These are phyloP conservation scores for Hippophae gyantsensis DNA, from an alignment of 306 rosid genomes.

Conservation along the genomic window DNA sequence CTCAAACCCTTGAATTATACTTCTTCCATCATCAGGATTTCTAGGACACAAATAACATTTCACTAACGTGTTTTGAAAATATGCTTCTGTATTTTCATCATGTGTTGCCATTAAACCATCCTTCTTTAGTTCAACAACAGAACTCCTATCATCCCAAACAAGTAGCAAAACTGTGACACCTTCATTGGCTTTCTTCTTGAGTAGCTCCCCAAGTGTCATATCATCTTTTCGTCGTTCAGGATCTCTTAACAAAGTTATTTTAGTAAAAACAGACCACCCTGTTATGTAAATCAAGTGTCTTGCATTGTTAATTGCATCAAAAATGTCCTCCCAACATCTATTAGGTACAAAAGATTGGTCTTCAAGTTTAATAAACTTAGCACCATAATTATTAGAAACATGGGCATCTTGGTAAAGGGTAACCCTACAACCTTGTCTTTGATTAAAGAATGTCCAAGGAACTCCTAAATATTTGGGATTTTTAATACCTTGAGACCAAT, in stretches of 20 bases:
- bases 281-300: constrained; percentile 55
- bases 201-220: constrained; percentile 54
- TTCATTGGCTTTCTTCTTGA: constrained; percentile 60
- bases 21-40: constrained; percentile 54
- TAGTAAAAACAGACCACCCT: constrained; percentile 66
- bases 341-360: constrained; percentile 17
- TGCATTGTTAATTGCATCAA: constrained; percentile 45
- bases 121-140: constrained; percentile 36
- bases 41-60: constrained; percentile 56
- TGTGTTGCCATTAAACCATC: constrained; percentile 83
- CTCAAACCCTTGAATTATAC: constrained; percentile 47
- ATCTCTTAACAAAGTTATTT: constrained; percentile 49
- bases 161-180: constrained; percentile 69
- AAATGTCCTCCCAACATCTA: constrained; percentile 80
- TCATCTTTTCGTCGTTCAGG: constrained; percentile 5
- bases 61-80: constrained; percentile 56
- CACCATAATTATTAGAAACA: constrained; percentile 13
- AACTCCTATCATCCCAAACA: constrained; percentile 82
- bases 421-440: constrained; percentile 52
- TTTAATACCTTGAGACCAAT: constrained; percentile 48
- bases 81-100: constrained; percentile 50
- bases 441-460: constrained; percentile 52
- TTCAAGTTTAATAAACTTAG: constrained; percentile 10
- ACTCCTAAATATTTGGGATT: constrained; percentile 40
- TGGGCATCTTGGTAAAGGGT: constrained; percentile 85